phyloP scores from a whole-genome alignment of 768 basidiomycete species.

The Crucibulum laeve region DNA sequence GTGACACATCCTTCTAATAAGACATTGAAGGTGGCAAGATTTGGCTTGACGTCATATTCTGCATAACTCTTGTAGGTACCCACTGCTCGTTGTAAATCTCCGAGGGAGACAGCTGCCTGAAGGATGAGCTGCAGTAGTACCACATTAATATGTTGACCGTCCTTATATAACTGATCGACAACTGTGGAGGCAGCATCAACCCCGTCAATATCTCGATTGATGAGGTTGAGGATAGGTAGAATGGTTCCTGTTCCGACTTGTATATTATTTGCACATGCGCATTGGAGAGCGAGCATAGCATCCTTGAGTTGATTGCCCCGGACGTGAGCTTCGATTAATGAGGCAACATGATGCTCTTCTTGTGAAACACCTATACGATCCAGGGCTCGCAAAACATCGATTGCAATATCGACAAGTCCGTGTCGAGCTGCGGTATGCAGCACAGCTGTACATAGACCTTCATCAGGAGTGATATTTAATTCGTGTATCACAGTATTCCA shows the following conservation, averaged over 20 bases:
- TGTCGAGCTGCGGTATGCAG: slow-evolving; percentile 71
- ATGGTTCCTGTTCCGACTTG: slow-evolving; percentile 47
- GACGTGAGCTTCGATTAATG: slow-evolving; percentile 72
- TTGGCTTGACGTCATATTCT: slow-evolving; percentile 52
- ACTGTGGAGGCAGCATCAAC: slow-evolving; percentile 64
- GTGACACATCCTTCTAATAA: slow-evolving; percentile 63
- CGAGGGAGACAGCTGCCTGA: slow-evolving; percentile 52
- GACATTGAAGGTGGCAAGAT: slow-evolving; percentile 62
- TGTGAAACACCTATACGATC: slow-evolving; percentile 40
- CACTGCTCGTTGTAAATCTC: slow-evolving; percentile 73
- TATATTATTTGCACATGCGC: slow-evolving; percentile 56
- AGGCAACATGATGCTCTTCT: slow-evolving; percentile 73
- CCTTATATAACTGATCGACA: slow-evolving; percentile 55
- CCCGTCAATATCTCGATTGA: slow-evolving; percentile 42
- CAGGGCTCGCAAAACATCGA: slow-evolving; percentile 58
- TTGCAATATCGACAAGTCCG: slow-evolving; percentile 67
- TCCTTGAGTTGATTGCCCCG: slow-evolving; percentile 52
- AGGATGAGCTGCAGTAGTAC: slow-evolving; percentile 65
- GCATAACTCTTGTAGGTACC: slow-evolving; percentile 66
- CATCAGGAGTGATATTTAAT: slow-evolving; percentile 57
- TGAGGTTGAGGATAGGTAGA: slow-evolving; percentile 43
- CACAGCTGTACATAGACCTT: slow-evolving; percentile 67
- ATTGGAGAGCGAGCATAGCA: slow-evolving; percentile 52
- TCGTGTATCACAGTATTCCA: slow-evolving; percentile 60
- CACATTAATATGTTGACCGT: slow-evolving; percentile 49